phyloP scores from a whole-genome alignment of 257 asterid genomes.

The Parsonsia alboflavescens region DNA sequence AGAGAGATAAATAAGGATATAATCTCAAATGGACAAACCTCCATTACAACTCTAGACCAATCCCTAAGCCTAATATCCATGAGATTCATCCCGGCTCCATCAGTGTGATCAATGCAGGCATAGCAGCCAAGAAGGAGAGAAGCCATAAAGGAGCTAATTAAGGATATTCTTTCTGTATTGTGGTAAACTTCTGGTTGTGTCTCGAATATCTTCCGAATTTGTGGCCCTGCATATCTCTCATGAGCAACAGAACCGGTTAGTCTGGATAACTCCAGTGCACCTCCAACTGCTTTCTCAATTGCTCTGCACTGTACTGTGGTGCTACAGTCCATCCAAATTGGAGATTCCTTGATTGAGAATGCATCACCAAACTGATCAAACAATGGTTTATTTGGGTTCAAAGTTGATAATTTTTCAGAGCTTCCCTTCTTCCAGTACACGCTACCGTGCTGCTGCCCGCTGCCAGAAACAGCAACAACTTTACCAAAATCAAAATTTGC shows the following conservation, averaged over 20 bases:
- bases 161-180: constrained; percentile 68
- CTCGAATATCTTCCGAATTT: constrained; percentile 61
- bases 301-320: constrained; percentile 62
- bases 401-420: constrained; percentile 31
- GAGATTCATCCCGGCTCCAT: constrained; percentile 90
- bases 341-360: constrained; percentile 67
- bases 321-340: constrained; percentile 89
- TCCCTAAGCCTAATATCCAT: constrained; percentile 71
- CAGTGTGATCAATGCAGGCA: constrained; percentile 78
- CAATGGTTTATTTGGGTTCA: constrained; percentile 43
- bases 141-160: constrained; percentile 81
- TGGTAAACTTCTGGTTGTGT: constrained; percentile 52
- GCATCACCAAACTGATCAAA: constrained; percentile 52
- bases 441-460: constrained; percentile 93
- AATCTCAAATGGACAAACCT: constrained; percentile 32
- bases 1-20: not conserved
- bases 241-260: constrained; percentile 76
- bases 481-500: constrained; percentile 47
- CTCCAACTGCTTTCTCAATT: constrained; percentile 67
- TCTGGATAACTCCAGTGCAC: constrained; percentile 63
- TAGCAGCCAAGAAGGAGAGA: constrained; percentile 61
- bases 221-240: constrained; percentile 81
- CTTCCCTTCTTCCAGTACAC: constrained; percentile 79
- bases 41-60: constrained; percentile 52
- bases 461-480: constrained; percentile 70